A percentile compares a stretch with the other conserved stretches of the same genome.
These are phyloP conservation scores for Aureobasidium sp. DNA, from an alignment of 2,329 filamentous ascomycete species.

Conservation along the genomic window DNA sequence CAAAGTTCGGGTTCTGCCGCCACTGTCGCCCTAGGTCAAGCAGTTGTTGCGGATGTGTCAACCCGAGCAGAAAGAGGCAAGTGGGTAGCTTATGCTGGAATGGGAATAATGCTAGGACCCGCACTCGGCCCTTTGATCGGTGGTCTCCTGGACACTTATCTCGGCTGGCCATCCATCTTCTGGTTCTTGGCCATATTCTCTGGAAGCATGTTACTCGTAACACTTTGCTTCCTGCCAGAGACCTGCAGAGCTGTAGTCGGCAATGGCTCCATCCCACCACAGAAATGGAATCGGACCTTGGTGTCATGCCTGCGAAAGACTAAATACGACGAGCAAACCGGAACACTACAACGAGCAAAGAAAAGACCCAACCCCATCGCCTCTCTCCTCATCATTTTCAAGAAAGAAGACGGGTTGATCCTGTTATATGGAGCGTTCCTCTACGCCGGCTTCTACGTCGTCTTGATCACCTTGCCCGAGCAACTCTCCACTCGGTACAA, in stretches of 20 bases:
- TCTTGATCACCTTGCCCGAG: background rate
- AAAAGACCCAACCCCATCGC: background rate
- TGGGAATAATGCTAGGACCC: conserved; percentile 41
- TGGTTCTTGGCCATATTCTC: conserved; percentile 35
- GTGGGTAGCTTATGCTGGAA: conserved; percentile 35
- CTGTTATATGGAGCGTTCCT: background rate
- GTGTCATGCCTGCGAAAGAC: background rate
- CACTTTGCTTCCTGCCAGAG: conserved; percentile 30
- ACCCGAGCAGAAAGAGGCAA: conserved; percentile 36
- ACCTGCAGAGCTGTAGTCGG: conserved; percentile 37
- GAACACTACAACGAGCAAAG: background rate
- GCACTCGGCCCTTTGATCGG: conserved; percentile 44
- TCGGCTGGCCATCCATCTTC: conserved; percentile 32
- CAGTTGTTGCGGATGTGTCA: conserved; percentile 36
- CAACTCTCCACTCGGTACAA: conserved; percentile 29
- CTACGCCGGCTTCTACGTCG: conserved; percentile 7
- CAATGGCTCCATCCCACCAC: conserved; percentile 27
- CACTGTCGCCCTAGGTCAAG: conserved; percentile 36
- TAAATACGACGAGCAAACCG: background rate
- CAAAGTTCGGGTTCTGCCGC: conserved; percentile 40
- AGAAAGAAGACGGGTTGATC: background rate
- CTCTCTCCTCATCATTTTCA: background rate
- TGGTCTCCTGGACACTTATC: conserved; percentile 27
- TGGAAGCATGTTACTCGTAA: conserved; percentile 21
- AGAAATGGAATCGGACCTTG: conserved; percentile 1